Conservation (phyloP, 805 yeast species). For the Metschnikowia drakensbergensis region DNA sequence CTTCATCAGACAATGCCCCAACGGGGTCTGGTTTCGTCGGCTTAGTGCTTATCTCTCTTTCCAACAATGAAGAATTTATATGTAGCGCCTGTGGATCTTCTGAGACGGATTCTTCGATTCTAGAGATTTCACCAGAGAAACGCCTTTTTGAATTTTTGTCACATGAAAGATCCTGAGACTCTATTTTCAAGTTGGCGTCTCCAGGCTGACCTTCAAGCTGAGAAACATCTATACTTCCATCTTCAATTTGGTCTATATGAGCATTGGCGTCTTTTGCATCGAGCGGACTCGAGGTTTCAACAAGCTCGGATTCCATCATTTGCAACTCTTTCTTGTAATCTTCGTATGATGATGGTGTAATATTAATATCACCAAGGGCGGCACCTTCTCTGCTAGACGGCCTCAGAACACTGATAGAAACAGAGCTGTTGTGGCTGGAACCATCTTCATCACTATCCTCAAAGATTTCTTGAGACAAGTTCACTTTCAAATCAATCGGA, state of each 20-base stretch:
- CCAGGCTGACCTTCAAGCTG: neutral
- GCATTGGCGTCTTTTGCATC: neutral
- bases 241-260: neutral
- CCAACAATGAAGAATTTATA: neutral
- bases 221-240: neutral
- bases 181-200: neutral
- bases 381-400: constrained; percentile 1
- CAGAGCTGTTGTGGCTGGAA: neutral
- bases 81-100: neutral
- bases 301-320: constrained; percentile 12
- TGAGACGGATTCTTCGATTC: constrained; percentile 1
- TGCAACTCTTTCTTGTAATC: constrained; percentile 14
- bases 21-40: neutral
- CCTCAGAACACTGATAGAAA: neutral
- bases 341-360: constrained; percentile 16
- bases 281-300: neutral
- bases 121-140: neutral
- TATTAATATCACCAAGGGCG: neutral
- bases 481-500: neutral
- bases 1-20: neutral
- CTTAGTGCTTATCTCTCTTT: neutral
- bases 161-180: neutral
- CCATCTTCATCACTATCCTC: neutral
- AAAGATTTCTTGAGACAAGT: neutral
- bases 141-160: neutral